Evolutionary conservation across 129 eudicot species (phyloP).

Genomic region (Arctium lappa): DNA sequence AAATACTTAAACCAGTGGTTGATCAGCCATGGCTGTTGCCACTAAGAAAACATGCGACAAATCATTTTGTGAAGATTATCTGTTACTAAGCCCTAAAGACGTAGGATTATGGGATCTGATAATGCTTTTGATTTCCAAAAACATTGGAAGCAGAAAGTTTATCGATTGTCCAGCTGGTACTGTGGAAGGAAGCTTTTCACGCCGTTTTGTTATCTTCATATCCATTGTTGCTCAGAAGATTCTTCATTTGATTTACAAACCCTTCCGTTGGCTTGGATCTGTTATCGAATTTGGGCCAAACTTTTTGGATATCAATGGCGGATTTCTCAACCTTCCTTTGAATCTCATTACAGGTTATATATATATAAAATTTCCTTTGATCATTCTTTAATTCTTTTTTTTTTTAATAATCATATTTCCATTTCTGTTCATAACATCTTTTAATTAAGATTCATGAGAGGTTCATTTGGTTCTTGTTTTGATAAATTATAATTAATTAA

Average conservation of each 20-base stretch:
- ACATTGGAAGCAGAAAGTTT: conserved; percentile 35
- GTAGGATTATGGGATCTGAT: conserved; percentile 32
- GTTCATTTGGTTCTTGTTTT: neutral
- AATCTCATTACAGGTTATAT: conserved; percentile 35
- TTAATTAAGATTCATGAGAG: neutral
- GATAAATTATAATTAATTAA: no score
- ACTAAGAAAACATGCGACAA: conserved; percentile 31
- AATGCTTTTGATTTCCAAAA: conserved; percentile 36
- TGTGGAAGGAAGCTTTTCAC: conserved; percentile 23
- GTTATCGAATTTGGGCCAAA: conserved; percentile 45
- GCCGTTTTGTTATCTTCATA: conserved; percentile 37
- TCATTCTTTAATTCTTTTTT: neutral
- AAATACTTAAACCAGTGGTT: neutral
- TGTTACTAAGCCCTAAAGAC: conserved; percentile 51
- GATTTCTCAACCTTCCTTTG: conserved; percentile 18
- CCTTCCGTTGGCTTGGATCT: conserved; percentile 41
- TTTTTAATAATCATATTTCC: neutral
- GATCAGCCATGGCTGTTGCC: conserved; percentile 28
- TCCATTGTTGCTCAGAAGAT: conserved; percentile 40
- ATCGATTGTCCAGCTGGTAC: conserved; percentile 35
- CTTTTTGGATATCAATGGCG: conserved; percentile 36
- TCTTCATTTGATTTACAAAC: conserved; percentile 23
- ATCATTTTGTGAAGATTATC: conserved; percentile 36
- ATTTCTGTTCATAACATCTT: neutral
- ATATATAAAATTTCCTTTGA: neutral